phyloP scores from a whole-genome alignment of 1,284 basidiomycete species.

The Boletus hoseneyae region DNA sequence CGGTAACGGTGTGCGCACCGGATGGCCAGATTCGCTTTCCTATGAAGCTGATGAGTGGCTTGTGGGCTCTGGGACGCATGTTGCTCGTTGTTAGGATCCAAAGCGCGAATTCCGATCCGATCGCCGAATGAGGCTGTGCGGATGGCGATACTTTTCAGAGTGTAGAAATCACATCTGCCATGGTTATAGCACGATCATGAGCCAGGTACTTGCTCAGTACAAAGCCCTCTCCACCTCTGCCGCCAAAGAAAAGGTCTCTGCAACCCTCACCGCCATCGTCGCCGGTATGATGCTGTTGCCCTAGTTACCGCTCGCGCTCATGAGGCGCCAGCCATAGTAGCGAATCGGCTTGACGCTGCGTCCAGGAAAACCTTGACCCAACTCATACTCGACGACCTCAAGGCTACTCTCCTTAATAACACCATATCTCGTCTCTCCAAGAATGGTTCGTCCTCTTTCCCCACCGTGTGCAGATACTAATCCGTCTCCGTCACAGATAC shows the following conservation, averaged over 20 bases:
- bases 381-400: conserved; percentile 59
- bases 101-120: conserved; percentile 5
- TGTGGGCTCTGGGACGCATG: conserved; percentile 37
- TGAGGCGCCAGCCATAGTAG: conserved; percentile 9
- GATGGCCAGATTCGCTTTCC: conserved; percentile 66
- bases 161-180: neutral
- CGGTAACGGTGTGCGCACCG: conserved; percentile 37
- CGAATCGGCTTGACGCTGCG: conserved; percentile 30
- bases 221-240: conserved; percentile 15
- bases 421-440: conserved; percentile 44
- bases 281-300: conserved; percentile 14
- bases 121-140: conserved; percentile 18
- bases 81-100: conserved; percentile 18
- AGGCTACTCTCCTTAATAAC: conserved; percentile 34
- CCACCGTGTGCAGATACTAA: conserved; percentile 8
- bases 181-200: conserved; percentile 17
- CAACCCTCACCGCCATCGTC: conserved; percentile 13
- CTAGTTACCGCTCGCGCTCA: conserved; percentile 11
- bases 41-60: conserved; percentile 77
- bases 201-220: conserved; percentile 17
- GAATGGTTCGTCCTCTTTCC: conserved; percentile 43
- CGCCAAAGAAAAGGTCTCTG: conserved; percentile 5
- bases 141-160: neutral
- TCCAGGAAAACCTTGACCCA: conserved; percentile 51
- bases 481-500: conserved; percentile 43